Evolutionary conservation across 306 rosid species (phyloP), one percentile per base, ranked within the genome.

Genomic region (Cicer bijugum): DNA sequence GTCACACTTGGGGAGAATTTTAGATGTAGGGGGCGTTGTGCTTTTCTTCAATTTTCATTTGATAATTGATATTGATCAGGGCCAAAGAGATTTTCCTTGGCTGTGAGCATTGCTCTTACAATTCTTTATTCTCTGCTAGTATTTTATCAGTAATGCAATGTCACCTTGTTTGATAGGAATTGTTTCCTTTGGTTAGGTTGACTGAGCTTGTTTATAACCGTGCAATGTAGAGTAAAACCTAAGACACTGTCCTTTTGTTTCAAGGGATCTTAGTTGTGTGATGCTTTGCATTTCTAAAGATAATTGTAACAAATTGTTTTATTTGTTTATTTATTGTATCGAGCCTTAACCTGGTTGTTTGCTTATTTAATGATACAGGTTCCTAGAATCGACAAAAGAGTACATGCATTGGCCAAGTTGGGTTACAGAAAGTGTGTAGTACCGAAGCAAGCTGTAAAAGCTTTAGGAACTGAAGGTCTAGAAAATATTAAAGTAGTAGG

Each of bases 321-420:
- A 17, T 20, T 71, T 5, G 2, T 63, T 58, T 12, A 8, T 51
- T 44, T 42, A 62, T 69, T 74, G 47, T 14, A 28, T 15, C 5
- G 14, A 57, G 76, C 67, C 37, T 72, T 69, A 56, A 12, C 60
- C 42, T 61, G 43, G 9, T 53, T 40, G 12, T 48, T 62, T 55
- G 52, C 28, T 55, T 62, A 35, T 81, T 40, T 58, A 15, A 71
- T 56, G 45, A 72, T 43, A 37, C 84, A 93, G 98, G 98, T 94
- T 48, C 82, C 96, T 69, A 81, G 89, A 76, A 87, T 89, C 85
- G 99, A 94, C 40, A 94, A 85, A 88, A 89, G 99, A 82, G 74
- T 94, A 17, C 52, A 84, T 62, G 86, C 91, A 2, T 58, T 91
- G 76, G 91, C 89, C 0, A 89, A 94, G 87, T 77, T 91, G 79